Evolutionary conservation across 768 basidiomycete species (phyloP).

Genomic region (Amanita rubescens): DNA sequence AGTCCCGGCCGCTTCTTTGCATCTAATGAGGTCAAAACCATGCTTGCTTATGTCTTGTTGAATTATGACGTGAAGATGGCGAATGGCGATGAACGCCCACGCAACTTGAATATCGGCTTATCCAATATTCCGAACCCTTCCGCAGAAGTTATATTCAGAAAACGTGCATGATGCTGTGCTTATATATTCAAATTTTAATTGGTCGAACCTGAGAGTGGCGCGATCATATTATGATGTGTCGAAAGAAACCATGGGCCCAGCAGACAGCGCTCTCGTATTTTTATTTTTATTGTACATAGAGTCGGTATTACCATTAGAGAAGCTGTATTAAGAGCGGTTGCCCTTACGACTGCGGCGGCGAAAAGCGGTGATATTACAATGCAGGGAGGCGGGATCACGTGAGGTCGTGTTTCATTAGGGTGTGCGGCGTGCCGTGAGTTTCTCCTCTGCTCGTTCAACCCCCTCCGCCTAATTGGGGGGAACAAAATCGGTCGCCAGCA

Average conservation of each 20-base stretch:
- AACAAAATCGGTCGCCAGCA: background rate
- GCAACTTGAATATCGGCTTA: conserved; percentile 10
- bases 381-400: background rate
- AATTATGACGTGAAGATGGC: conserved; percentile 29
- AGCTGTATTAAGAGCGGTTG: too few species aligned
- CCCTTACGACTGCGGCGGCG: too few species aligned
- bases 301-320: too few species aligned
- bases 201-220: too few species aligned
- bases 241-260: too few species aligned
- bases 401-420: background rate
- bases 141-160: conserved; percentile 29
- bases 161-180: conserved; percentile 4
- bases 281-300: too few species aligned
- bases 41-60: conserved; percentile 23
- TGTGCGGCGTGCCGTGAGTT: background rate
- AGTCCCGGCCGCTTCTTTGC: conserved; percentile 31
- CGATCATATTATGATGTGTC: too few species aligned
- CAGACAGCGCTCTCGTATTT: too few species aligned
- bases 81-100: conserved; percentile 11
- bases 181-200: too few species aligned
- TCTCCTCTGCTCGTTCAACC: background rate
- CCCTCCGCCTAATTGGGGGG: background rate
- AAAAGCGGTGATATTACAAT: too few species aligned
- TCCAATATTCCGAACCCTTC: conserved; percentile 19
- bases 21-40: conserved; percentile 24